A percentile compares a stretch with the other conserved stretches of the same genome.
Conservation (phyloP, 1,139 yeast species). For the Nematodospora anomalae region DNA sequence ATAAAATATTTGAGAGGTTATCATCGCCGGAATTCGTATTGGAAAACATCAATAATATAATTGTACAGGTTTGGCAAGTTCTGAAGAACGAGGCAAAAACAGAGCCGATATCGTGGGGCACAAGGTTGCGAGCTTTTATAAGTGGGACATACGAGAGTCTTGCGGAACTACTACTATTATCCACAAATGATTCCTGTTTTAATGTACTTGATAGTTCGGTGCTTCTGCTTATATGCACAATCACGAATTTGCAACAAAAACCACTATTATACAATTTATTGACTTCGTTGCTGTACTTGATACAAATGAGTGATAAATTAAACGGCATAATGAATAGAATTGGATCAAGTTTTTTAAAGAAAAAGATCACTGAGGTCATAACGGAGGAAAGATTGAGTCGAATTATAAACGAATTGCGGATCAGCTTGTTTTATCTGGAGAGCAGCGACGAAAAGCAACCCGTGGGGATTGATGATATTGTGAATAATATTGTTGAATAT, state of each 20-base stretch:
- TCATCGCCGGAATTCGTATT: slow-evolving; percentile 33
- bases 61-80: neutral
- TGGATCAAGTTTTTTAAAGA: slow-evolving; percentile 17
- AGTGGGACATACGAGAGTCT: slow-evolving; percentile 2
- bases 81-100: neutral
- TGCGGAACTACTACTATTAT: slow-evolving; percentile 1
- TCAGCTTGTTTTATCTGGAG: slow-evolving; percentile 20
- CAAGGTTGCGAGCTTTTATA: neutral
- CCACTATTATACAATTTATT: slow-evolving; percentile 28
- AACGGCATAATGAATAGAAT: slow-evolving; percentile 10
- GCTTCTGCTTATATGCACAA: slow-evolving; percentile 28
- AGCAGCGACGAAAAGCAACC: slow-evolving; percentile 1
- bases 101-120: neutral
- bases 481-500: slow-evolving; percentile 6
- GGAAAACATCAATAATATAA: slow-evolving; percentile 16
- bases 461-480: slow-evolving; percentile 9
- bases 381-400: slow-evolving; percentile 22
- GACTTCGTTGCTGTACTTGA: slow-evolving; percentile 12
- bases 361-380: slow-evolving; percentile 18
- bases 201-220: slow-evolving; percentile 20
- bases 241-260: slow-evolving; percentile 28
- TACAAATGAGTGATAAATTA: slow-evolving; percentile 16
- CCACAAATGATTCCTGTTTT: slow-evolving; percentile 3
- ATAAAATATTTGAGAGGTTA: slow-evolving; percentile 28
- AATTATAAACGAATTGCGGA: slow-evolving; percentile 21